Conservation (phyloP, 192 early-diverging fungal genomes). For the Coemansia biformis region DNA sequence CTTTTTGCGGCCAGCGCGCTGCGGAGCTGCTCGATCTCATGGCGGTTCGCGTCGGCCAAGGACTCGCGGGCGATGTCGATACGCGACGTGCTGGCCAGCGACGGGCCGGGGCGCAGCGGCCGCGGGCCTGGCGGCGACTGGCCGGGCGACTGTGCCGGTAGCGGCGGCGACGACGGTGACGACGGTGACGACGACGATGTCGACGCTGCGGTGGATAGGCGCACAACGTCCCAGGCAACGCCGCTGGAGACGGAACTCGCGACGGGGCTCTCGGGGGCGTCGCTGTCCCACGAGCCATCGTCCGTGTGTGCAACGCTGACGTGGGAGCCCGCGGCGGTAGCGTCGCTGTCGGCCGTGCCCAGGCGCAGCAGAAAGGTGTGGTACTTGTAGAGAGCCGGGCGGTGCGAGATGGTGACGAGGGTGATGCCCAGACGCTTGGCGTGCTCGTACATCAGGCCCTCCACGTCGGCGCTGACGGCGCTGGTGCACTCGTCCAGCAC, state of each 20-base stretch:
- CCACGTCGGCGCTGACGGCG: conserved; percentile 90
- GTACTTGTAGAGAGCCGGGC: conserved; percentile 93
- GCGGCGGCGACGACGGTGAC: background rate
- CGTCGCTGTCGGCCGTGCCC: conserved; percentile 38
- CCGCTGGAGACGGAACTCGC: conserved; percentile 26
- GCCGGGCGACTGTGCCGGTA: background rate
- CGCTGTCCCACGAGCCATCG: conserved; percentile 38
- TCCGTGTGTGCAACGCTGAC: background rate
- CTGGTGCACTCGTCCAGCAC: conserved; percentile 94
- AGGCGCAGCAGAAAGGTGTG: conserved; percentile 91
- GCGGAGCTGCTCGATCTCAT: conserved; percentile 37
- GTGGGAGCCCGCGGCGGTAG: background rate
- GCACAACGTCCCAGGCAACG: conserved; percentile 48
- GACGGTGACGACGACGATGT: background rate
- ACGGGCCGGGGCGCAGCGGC: conserved; percentile 6
- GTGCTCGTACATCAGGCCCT: conserved; percentile 84
- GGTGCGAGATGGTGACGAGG: conserved; percentile 90
- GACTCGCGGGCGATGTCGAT: conserved; percentile 37
- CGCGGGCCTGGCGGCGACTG: background rate
- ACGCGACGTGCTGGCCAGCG: conserved; percentile 22
- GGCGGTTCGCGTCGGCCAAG: conserved; percentile 23
- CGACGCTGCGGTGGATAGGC: conserved; percentile 17
- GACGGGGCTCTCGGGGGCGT: conserved; percentile 16
- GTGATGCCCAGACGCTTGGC: conserved; percentile 79
- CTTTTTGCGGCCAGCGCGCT: conserved; percentile 21